These are phyloP conservation scores for Prunus mongolica DNA, from an alignment of 306 rosid species.

Conservation along the genomic window DNA sequence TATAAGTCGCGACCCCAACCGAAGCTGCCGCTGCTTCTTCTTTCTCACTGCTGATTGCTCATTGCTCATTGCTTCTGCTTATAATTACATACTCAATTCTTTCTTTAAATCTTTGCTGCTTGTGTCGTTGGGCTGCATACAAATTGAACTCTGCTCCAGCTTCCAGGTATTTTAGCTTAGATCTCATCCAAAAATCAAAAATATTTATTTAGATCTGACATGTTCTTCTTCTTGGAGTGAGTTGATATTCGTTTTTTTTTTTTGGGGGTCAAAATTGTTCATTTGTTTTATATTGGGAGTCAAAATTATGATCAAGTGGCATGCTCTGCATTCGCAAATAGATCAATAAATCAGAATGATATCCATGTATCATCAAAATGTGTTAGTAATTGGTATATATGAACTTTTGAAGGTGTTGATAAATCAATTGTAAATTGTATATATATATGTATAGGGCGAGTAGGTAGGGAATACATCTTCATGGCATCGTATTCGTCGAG, in stretches of 20 bases:
- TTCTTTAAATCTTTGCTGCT: background rate
- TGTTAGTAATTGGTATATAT: background rate
- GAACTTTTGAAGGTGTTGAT: background rate
- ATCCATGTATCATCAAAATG: background rate
- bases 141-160: background rate
- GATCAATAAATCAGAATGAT: background rate
- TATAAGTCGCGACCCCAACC: background rate
- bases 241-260: background rate
- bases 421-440: background rate
- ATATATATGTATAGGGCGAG: background rate
- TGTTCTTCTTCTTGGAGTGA: background rate
- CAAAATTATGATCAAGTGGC: background rate
- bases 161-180: background rate
- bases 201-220: background rate
- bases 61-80: background rate
- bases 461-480: background rate
- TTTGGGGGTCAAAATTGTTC: background rate
- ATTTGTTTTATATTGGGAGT: background rate
- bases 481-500: constrained; percentile 54
- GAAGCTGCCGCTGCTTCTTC: background rate
- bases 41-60: no score
- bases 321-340: background rate
- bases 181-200: background rate
- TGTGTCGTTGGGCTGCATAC: background rate
- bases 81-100: background rate